Percentiles rank a stretch among this genome's conserved stretches.
Conservation (phyloP, 2,329 filamentous ascomycete species). For the Aspergillaceae sp. region DNA sequence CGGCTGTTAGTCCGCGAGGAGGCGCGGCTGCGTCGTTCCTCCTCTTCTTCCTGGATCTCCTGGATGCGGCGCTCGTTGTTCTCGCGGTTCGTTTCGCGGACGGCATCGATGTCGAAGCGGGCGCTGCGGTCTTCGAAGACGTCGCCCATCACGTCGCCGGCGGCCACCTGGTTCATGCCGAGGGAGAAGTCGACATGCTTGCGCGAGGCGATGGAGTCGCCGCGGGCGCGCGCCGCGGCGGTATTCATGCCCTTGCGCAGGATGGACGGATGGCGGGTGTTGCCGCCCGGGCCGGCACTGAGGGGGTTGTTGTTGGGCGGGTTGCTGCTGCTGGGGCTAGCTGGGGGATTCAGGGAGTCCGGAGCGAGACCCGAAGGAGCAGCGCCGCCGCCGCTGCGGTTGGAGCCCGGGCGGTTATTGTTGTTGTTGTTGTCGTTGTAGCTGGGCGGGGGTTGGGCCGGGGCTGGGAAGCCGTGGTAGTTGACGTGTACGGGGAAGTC, state of each 20-base stretch:
- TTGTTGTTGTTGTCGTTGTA: conserved; percentile 42
- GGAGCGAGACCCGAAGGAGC: no score
- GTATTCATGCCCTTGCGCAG: conserved; percentile 43
- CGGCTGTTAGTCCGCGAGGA: no score
- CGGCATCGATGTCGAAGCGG: conserved; percentile 32
- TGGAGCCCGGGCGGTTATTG: conserved; percentile 28
- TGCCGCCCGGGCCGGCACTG: conserved; percentile 17
- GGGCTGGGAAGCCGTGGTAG: conserved; percentile 39
- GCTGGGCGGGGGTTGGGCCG: conserved; percentile 36
- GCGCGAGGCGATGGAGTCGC: conserved; percentile 51
- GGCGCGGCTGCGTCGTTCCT: conserved; percentile 14
- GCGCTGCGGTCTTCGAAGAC: conserved; percentile 51
- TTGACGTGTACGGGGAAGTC: conserved; percentile 59
- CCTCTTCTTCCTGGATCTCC: conserved; percentile 26
- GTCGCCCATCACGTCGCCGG: conserved; percentile 54
- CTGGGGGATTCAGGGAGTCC: no score
- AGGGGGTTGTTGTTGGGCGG: conserved; percentile 8
- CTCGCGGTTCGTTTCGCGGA: conserved; percentile 33
- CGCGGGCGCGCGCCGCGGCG: conserved; percentile 41
- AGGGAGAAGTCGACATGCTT: conserved; percentile 63
- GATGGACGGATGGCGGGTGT: conserved; percentile 42
- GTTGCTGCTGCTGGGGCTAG: no score
- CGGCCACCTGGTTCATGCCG: conserved; percentile 53
- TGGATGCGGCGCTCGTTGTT: conserved; percentile 32
- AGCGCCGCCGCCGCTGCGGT: conserved; percentile 1